Evolutionary conservation across 2,329 filamentous ascomycete species (phyloP).

Genomic region (Calonectria pseudoturangicola): DNA sequence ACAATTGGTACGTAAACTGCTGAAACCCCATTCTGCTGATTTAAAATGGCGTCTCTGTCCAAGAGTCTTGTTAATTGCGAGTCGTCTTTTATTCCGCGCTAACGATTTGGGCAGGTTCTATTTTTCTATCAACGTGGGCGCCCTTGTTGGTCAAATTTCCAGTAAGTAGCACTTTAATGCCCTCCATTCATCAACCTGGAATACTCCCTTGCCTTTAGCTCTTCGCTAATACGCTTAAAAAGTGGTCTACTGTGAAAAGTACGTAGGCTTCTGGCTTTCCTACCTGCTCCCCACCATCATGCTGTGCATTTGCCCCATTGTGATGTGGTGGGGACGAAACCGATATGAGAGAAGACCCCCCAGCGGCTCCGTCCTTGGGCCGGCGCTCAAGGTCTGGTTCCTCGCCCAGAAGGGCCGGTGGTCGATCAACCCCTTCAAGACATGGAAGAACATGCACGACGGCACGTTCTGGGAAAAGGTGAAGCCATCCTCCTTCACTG

Average conservation of each 20-base stretch:
- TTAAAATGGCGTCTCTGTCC: background rate
- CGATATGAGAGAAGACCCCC: slow-evolving; percentile 76
- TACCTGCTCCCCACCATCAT: slow-evolving; percentile 81
- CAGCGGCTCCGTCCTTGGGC: slow-evolving; percentile 80
- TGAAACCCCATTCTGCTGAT: too few relatives aligned
- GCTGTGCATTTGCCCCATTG: slow-evolving; percentile 77
- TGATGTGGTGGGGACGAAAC: slow-evolving; percentile 76
- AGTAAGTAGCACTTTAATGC: slow-evolving; percentile 56
- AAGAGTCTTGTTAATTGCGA: too few relatives aligned
- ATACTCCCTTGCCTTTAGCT: background rate
- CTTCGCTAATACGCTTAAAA: background rate
- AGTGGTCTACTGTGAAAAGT: slow-evolving; percentile 82
- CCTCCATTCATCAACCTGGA: too few relatives aligned
- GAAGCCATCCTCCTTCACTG: slow-evolving; percentile 79
- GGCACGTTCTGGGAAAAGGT: slow-evolving; percentile 79
- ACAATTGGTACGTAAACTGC: slow-evolving; percentile 67
- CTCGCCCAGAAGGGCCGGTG: slow-evolving; percentile 81
- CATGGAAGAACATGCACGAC: slow-evolving; percentile 74
- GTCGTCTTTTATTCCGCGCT: too few relatives aligned
- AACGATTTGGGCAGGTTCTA: slow-evolving; percentile 73
- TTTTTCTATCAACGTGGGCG: slow-evolving; percentile 82
- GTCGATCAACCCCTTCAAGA: slow-evolving; percentile 78
- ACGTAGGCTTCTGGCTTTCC: slow-evolving; percentile 84
- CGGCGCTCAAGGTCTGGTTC: slow-evolving; percentile 75
- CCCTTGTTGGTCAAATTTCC: slow-evolving; percentile 76